phyloP scores from a whole-genome alignment of 176 grass and related monocot genomes.

The Triticum dicoccoides region DNA sequence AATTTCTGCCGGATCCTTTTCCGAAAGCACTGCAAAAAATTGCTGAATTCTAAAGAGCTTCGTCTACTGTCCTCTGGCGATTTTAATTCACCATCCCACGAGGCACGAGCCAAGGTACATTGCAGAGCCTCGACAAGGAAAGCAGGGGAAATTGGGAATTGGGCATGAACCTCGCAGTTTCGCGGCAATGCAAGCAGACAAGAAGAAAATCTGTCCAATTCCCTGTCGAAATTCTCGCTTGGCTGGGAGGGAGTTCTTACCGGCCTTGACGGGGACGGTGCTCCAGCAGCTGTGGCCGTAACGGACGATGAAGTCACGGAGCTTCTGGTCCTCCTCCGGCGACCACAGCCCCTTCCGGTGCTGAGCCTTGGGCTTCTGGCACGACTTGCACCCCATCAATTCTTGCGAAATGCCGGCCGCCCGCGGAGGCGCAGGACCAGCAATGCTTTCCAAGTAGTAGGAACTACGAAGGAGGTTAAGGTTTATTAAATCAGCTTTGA shows the following conservation, averaged over 20 bases:
- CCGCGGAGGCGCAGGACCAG: not conserved
- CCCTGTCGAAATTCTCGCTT: not conserved
- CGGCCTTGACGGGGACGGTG: conserved; percentile 65
- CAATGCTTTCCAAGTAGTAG: not conserved
- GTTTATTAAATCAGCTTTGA: not conserved
- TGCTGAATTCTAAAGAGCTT: not conserved
- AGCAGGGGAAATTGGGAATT: not conserved
- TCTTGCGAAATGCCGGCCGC: not conserved
- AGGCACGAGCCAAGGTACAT: conserved; percentile 25
- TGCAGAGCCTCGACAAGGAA: not conserved
- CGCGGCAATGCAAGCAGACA: not conserved
- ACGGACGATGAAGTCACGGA: conserved; percentile 74
- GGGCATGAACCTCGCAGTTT: not conserved
- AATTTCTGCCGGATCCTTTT: not conserved
- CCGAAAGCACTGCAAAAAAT: not conserved
- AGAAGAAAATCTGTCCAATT: not conserved
- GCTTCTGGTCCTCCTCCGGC: conserved; percentile 84
- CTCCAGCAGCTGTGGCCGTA: conserved; percentile 90
- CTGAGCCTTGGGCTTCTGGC: conserved; percentile 78
- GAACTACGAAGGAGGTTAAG: not conserved
- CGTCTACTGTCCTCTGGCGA: not conserved
- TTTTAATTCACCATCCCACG: not conserved
- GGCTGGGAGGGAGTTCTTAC: conserved; percentile 35
- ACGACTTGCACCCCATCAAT: conserved; percentile 73
- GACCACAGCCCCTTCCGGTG: conserved; percentile 93